Evolutionary conservation across 352 stramenopile genomes (phyloP), one percentile per base, ranked within the genome.

Genomic region (Phytopythium delawarense): DNA sequence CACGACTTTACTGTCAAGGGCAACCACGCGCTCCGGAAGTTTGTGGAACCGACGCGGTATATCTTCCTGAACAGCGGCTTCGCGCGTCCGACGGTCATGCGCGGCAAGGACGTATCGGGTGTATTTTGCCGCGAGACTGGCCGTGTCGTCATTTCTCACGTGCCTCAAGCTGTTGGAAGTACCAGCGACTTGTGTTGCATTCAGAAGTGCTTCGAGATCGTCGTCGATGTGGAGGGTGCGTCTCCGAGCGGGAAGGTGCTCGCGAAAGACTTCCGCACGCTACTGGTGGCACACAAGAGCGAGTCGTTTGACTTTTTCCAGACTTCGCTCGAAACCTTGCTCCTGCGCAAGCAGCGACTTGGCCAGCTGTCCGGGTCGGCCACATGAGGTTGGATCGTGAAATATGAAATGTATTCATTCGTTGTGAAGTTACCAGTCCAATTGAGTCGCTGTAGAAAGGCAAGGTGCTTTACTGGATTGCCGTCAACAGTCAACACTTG

Each of bases 131-230:
- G 12, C 37, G 53, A 59, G 53, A 30, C 23, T 6, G 53, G 53
- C 4, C 53, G 53, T 21, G 39, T 59, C n/a, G 53, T 59, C 20
- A 34, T 46, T 16, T 55, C 49, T 25, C 9, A 21, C 25, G 49
- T 55, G 45, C 45, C 45, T 15, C 49, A 30, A 16, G 28, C 15
- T 16, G 16, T 3, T 40, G 49, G 30, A 23, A 40, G 25, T 25
- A 0, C 2, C 21, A 16, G 20, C 9, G 11, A 21, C 35, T 23
- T 59, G 53, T 59, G 53, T 15, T 35, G 53, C 21, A 1, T 59
- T 8, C 35, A 48, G 35, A 49, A 21, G n/a, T 59, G 53, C 37
- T 37, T 59, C n/a, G 53, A 49, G 37, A 37, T 59, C n/a, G 18
- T 46, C n/a, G 53, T 46, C 2, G 53, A 59, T 3, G 25, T 49